Conservation (phyloP, 257 asterid species). For the Echites panduratus region DNA sequence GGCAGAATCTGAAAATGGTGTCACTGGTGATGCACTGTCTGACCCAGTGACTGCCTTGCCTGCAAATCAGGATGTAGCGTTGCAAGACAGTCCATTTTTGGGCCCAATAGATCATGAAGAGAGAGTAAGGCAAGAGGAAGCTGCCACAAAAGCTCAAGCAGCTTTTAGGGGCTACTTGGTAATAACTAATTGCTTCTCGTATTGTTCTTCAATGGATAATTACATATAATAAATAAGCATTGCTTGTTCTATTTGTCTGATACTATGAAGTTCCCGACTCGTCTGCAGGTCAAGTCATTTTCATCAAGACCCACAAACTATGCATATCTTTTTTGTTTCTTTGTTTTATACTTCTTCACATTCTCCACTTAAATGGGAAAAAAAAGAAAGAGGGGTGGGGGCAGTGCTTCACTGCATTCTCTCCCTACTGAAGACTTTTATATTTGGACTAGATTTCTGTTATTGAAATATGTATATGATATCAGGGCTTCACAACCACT, state of each 20-base stretch:
- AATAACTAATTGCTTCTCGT: slow-evolving; percentile 12
- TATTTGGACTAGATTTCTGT: neutral
- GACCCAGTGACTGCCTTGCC: slow-evolving; percentile 31
- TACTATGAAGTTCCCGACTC: neutral
- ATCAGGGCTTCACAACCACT: neutral
- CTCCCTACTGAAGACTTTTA: neutral
- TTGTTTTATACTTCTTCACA: neutral
- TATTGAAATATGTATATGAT: neutral
- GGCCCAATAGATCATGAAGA: slow-evolving; percentile 39
- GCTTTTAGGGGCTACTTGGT: slow-evolving; percentile 86
- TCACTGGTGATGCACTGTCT: slow-evolving; percentile 29
- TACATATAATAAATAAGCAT: neutral
- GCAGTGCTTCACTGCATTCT: neutral
- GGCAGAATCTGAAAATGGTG: slow-evolving; percentile 37
- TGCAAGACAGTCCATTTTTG: slow-evolving; percentile 22
- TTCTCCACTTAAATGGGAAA: neutral
- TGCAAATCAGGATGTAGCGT: slow-evolving; percentile 34
- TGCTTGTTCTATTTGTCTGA: neutral
- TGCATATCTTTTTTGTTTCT: neutral
- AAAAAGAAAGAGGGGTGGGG: neutral
- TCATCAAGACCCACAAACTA: neutral
- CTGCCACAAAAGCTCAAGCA: slow-evolving; percentile 77
- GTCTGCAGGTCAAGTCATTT: neutral
- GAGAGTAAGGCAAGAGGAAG: slow-evolving; percentile 43
- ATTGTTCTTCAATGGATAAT: neutral